Evolutionary conservation across 2,329 filamentous ascomycete species (phyloP).

Genomic region (Fusarium praegraminearum): DNA sequence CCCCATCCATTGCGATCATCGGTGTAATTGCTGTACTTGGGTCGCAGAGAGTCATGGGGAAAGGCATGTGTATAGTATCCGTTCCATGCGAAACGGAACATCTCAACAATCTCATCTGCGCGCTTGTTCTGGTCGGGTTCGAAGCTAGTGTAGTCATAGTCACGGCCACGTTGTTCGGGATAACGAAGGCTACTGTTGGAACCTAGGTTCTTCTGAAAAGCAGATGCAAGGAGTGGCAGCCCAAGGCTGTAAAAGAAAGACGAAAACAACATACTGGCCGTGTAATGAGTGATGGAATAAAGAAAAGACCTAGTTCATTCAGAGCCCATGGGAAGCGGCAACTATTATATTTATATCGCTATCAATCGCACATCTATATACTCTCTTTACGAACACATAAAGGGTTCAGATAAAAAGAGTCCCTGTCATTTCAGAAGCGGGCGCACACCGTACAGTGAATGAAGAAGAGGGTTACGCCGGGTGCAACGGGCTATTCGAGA

Average conservation of each 20-base stretch:
- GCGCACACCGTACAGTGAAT: too few relatives aligned
- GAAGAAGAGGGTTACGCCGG: not conserved
- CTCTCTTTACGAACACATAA: not conserved
- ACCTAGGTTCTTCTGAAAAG: not conserved
- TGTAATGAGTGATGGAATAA: not conserved
- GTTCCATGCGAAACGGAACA: slow-evolving; percentile 29
- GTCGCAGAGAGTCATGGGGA: slow-evolving; percentile 8
- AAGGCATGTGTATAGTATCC: slow-evolving; percentile 16
- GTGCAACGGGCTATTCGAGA: not conserved
- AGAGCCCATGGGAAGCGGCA: too few relatives aligned
- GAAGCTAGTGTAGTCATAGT: slow-evolving; percentile 26
- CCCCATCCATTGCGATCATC: slow-evolving; percentile 30
- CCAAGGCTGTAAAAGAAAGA: not conserved
- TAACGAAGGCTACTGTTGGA: not conserved
- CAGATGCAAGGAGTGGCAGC: not conserved
- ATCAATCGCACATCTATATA: not conserved
- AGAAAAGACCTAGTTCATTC: not conserved
- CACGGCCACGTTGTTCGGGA: slow-evolving; percentile 2
- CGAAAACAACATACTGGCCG: not conserved
- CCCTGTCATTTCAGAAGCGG: not conserved
- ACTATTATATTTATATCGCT: not conserved
- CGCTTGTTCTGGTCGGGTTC: slow-evolving; percentile 17
- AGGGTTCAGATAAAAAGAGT: not conserved
- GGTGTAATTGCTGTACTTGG: slow-evolving; percentile 15
- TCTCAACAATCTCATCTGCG: slow-evolving; percentile 15